phyloP scores from a whole-genome alignment of 805 yeast genomes.

The Candida ortonii region DNA sequence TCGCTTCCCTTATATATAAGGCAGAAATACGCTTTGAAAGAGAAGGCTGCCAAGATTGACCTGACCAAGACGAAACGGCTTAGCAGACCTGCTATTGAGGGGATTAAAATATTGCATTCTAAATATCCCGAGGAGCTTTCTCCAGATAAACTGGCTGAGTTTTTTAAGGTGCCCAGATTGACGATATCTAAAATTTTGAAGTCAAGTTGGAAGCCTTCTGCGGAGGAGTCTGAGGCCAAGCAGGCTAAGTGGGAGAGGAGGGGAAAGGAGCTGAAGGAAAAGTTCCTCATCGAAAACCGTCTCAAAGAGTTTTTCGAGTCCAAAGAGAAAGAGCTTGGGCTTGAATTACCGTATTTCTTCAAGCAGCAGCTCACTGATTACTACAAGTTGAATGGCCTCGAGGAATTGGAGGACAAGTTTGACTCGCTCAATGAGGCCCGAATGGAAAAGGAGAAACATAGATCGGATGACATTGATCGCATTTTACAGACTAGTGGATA shows the following conservation, averaged over 20 bases:
- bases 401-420: constrained; percentile 23
- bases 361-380: constrained; percentile 25
- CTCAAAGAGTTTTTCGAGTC: constrained; percentile 27
- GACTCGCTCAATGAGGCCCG: constrained; percentile 23
- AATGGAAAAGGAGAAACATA: constrained; percentile 11
- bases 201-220: constrained; percentile 71
- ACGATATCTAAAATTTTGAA: constrained; percentile 76
- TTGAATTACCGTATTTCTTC: constrained; percentile 32
- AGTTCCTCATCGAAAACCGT: constrained; percentile 23
- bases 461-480: neutral
- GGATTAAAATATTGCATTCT: constrained; percentile 53
- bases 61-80: constrained; percentile 71
- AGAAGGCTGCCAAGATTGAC: constrained; percentile 52
- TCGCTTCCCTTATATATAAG: constrained; percentile 66
- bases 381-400: constrained; percentile 24
- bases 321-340: constrained; percentile 27
- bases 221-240: constrained; percentile 45
- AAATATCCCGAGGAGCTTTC: constrained; percentile 57
- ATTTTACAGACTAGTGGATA: neutral
- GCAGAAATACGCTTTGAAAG: constrained; percentile 60
- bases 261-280: constrained; percentile 34
- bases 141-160: constrained; percentile 55
- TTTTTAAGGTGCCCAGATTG: constrained; percentile 74
- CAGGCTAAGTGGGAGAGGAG: constrained; percentile 53
- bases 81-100: constrained; percentile 66